phyloP scores from a whole-genome alignment of 345 rosid species.

The Cardamine resedifolia region DNA sequence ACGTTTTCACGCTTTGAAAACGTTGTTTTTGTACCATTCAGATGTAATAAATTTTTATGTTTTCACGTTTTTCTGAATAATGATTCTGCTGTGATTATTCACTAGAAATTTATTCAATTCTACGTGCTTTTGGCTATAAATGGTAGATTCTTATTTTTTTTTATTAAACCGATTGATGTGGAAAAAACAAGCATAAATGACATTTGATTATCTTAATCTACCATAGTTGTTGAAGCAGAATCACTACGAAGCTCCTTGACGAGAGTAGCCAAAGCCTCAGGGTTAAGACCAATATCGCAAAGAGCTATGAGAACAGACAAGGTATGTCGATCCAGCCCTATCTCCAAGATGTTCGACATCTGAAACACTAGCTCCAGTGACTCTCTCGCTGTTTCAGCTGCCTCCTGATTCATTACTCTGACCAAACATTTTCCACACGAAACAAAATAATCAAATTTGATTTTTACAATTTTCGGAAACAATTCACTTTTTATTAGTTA shows the following conservation, averaged over 20 bases:
- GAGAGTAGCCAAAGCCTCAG: conserved; percentile 44
- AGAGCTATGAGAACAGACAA: conserved; percentile 44
- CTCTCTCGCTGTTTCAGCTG: conserved; percentile 41
- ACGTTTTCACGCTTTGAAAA: background rate
- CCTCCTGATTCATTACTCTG: conserved; percentile 36
- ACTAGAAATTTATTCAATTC: background rate
- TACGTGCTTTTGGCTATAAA: background rate
- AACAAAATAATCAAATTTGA: background rate
- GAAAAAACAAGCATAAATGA: background rate
- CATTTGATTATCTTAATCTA: background rate
- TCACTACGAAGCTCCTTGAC: conserved; percentile 39
- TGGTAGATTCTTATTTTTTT: background rate
- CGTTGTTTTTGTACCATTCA: conserved; percentile 21
- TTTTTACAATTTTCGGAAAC: background rate
- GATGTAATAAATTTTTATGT: background rate
- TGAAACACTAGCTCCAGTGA: conserved; percentile 40
- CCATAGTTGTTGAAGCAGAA: background rate
- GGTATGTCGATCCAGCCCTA: conserved; percentile 40
- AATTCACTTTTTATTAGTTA: background rate
- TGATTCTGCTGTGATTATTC: background rate
- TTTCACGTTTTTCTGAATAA: background rate
- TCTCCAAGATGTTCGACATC: conserved; percentile 43
- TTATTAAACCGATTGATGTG: background rate
- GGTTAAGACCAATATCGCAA: conserved; percentile 45
- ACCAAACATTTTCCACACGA: background rate